Percentiles rank a stretch among this genome's conserved stretches.
Evolutionary conservation across 139 green algal genomes (phyloP).

Genomic region (Micractinium conductrix): DNA sequence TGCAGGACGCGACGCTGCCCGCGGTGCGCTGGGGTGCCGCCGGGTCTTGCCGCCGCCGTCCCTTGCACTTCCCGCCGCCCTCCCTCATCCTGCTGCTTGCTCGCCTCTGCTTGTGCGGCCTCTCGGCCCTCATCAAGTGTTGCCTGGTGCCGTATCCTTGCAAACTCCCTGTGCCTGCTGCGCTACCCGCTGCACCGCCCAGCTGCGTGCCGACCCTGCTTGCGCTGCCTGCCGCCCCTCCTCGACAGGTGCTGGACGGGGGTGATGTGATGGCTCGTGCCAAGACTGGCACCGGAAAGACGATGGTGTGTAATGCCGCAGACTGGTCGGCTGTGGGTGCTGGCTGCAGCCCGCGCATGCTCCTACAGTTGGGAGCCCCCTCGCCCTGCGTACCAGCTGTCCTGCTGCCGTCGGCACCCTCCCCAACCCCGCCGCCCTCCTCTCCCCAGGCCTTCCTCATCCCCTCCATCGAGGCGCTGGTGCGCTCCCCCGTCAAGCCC

Average conservation of each 20-base stretch:
- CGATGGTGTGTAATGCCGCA: constrained; percentile 78
- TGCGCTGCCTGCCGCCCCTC: too few species aligned
- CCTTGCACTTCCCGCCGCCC: background rate
- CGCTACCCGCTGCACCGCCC: background rate
- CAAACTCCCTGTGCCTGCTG: background rate
- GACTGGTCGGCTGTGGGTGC: constrained; percentile 1
- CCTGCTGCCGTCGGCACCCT: background rate
- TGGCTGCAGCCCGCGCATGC: too few species aligned
- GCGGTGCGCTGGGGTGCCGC: background rate
- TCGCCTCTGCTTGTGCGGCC: too few species aligned
- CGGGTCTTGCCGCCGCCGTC: background rate
- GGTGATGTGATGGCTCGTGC: constrained; percentile 83
- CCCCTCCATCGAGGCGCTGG: background rate
- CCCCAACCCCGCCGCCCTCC: background rate
- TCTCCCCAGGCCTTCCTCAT: background rate
- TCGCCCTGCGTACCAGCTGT: background rate
- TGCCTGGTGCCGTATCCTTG: background rate
- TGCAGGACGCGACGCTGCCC: constrained; percentile 59
- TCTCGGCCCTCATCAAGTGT: background rate
- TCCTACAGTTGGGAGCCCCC: background rate
- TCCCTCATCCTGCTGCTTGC: background rate
- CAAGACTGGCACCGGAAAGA: constrained; percentile 90
- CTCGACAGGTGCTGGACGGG: constrained; percentile 33
- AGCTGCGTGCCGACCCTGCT: too few species aligned
- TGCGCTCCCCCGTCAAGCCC: background rate